Base-by-base conservation (phyloP, 1,139 yeast genomes). In the Lodderomyces margitis region DNA sequence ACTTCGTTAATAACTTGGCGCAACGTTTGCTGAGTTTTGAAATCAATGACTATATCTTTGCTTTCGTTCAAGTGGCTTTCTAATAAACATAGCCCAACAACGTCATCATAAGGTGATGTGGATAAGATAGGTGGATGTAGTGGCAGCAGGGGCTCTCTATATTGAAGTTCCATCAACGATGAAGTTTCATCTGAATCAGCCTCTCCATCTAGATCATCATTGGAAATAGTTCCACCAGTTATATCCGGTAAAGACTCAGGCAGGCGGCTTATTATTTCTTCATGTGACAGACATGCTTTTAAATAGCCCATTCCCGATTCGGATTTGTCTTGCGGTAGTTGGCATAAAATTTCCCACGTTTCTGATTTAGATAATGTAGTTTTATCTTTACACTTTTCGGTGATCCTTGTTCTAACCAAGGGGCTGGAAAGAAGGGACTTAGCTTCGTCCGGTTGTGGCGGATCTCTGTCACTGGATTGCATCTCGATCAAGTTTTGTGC, bases 161-260 rank as follows among this genome's bases (percentile, higher is more conserved):
- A 21, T 10, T 27, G 19, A 9, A 20, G 20, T 25, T 49, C 52
- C 52, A 49, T 47, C 21, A 49, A 30, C 15, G 50, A 38, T 4
- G 51, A 46, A 8, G 51, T 46, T 8, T 47, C 51, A 34, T 46
- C 48, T n/a, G 20, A 47, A 25, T 44, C 49, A 24, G 34, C 36
- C 9, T 42, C 43, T 9, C 36, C 43, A 21, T 46, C 37, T 9
- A 28, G 8, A n/a, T 28, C 32, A 8, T 28, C 32, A 28, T 14
- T 5, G 4, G 15, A 14, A 12, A 15, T 23, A 8, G 7, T 19
- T 8, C 15, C 32, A 28, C 16, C 32, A 11, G 8, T 28, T 15
- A 15, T 11, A 28, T 15, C 32, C 10, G 32, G 32, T 9, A 28
- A 28, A 4, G 32, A 28, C 11, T 28, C 32, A 5, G 32, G 32